Base-by-base conservation (phyloP, 2,329 filamentous ascomycete species). In the Aschersonia sp. region DNA sequence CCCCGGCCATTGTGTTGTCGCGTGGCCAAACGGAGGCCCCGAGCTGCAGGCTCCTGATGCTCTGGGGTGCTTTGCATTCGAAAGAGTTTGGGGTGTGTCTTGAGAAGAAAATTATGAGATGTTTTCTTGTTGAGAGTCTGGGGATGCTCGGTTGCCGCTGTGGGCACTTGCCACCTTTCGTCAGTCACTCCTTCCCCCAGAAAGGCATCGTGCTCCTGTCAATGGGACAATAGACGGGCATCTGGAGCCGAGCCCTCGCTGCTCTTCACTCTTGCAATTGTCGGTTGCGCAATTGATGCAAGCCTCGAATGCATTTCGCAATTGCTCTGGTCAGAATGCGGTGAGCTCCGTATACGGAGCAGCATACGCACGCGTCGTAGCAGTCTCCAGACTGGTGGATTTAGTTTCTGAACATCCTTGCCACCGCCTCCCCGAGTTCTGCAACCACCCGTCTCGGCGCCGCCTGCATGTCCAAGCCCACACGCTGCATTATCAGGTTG, bases 391-490 rank as follows among this genome's bases (percentile, higher is more conserved):
- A 7, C 40, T n/a, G 40, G n/a, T n/a, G 40, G 22, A 42, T 7
- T 30, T 30, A 8, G 41, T 43, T 14, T 43, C 41, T 30, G 30
- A 33, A 30, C 11, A 43, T 32, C n/a, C 42, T 46, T 44, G 31
- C 31, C 42, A 43, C 45, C 40, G 46, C 51, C 49, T 48, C 48
- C 50, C 46, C 42, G 47, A 49, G 42, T 40, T 44, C 50, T 54
- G 53, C 52, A 53, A 48, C 45, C 50, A 53, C 48, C 53, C 52
- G 53, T 49, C 37, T 51, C 45, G 51, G 45, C 43, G 53, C 47
- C 48, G 49, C 48, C 53, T 52, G 35, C 48, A 33, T 47, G 50
- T 50, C 43, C 49, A 42, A 46, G 42, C 14, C 43, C 29, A 46
- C 30, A 42, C 10, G 32, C 39, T 43, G 43, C n/a, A 48, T 43